Conservation (phyloP, 805 yeast species). For the Candida germanica region DNA sequence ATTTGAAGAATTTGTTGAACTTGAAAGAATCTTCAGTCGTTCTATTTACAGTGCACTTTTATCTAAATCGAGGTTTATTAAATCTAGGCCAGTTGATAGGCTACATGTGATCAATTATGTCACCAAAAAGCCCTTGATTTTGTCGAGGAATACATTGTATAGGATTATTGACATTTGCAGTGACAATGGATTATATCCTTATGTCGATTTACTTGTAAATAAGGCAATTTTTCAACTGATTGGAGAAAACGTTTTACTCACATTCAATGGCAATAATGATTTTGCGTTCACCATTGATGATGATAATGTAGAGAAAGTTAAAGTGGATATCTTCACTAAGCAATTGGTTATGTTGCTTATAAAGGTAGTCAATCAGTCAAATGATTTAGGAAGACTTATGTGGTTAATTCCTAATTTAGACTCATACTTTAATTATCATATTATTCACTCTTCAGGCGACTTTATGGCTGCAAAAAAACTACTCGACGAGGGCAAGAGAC, state of each 20-base stretch:
- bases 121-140: constrained; percentile 14
- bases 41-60: constrained; percentile 21
- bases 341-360: constrained; percentile 21
- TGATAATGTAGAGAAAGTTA: constrained; percentile 11
- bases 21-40: constrained; percentile 18
- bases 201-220: constrained; percentile 31
- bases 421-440: constrained; percentile 1
- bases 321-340: constrained; percentile 19
- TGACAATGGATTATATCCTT: constrained; percentile 21
- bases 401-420: constrained; percentile 38
- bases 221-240: constrained; percentile 28
- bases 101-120: constrained; percentile 8
- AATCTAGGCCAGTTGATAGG: constrained; percentile 2
- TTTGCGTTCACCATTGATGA: constrained; percentile 10
- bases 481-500: not conserved
- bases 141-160: constrained; percentile 21
- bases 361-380: constrained; percentile 21
- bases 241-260: constrained; percentile 10
- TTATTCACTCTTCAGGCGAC: not conserved
- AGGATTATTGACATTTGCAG: constrained; percentile 28
- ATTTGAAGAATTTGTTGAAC: constrained; percentile 20
- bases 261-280: constrained; percentile 8
- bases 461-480: not conserved
- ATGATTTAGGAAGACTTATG: constrained; percentile 31
- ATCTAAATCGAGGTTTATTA: constrained; percentile 24